A percentile compares a stretch with the other conserved stretches of the same genome.
These are phyloP conservation scores for Sporobolomyces pararoseus DNA, from an alignment of 768 basidiomycete genomes.

Conservation along the genomic window DNA sequence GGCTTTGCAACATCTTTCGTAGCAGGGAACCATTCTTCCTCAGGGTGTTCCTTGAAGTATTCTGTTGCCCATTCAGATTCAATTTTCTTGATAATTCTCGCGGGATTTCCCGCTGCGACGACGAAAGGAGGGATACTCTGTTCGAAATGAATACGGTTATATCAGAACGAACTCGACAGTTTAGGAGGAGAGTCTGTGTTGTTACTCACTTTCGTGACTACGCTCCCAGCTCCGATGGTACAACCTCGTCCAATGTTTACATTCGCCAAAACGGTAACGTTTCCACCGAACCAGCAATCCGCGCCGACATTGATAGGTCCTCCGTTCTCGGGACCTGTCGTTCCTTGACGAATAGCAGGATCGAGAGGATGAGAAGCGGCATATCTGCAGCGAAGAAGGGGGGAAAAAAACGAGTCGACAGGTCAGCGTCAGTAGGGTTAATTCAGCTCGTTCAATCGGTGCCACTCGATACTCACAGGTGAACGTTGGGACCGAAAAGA, in stretches of 20 bases:
- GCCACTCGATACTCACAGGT: slow-evolving; percentile 43
- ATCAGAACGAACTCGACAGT: too few relatives aligned
- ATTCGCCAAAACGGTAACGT: slow-evolving; percentile 45
- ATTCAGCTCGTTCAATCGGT: too few relatives aligned
- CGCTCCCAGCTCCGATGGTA: slow-evolving; percentile 48
- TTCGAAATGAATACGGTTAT: too few relatives aligned
- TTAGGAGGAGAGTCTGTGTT: neutral
- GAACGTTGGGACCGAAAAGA: slow-evolving; percentile 48
- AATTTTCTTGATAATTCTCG: slow-evolving; percentile 47
- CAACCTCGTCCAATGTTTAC: slow-evolving; percentile 49
- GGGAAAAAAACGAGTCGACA: neutral
- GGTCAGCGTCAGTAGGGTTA: too few relatives aligned
- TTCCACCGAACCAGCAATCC: slow-evolving; percentile 51
- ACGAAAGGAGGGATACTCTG: slow-evolving; percentile 42
- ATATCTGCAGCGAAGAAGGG: slow-evolving; percentile 15
- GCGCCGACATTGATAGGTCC: slow-evolving; percentile 48
- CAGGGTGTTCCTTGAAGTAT: slow-evolving; percentile 32
- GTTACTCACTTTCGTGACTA: slow-evolving; percentile 47
- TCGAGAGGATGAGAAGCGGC: slow-evolving; percentile 36
- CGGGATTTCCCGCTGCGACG: slow-evolving; percentile 50
- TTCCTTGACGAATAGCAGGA: slow-evolving; percentile 45
- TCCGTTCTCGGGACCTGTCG: slow-evolving; percentile 47
- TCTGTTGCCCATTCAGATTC: slow-evolving; percentile 41
- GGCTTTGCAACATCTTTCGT: neutral
- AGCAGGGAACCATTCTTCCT: slow-evolving; percentile 34